Conservation (phyloP, 164 flowering plant genomes). For the Vitis labrusca region DNA sequence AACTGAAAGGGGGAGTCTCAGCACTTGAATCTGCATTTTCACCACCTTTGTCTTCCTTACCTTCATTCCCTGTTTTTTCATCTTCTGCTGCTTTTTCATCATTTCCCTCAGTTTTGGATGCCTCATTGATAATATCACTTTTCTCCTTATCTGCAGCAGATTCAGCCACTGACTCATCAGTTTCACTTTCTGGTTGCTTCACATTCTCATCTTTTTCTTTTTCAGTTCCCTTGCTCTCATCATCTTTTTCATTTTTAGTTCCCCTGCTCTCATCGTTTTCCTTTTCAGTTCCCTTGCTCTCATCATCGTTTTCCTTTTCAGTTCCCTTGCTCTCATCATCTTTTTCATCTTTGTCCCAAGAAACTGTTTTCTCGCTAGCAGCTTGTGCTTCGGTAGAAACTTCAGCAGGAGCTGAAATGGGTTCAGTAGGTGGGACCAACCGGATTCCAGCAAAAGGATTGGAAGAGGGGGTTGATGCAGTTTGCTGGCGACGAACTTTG, state of each 20-base stretch:
- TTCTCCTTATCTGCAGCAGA: slow-evolving; percentile 26
- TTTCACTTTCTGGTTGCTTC: slow-evolving; percentile 29
- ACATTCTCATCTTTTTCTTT: slow-evolving; percentile 24
- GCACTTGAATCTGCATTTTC: slow-evolving; percentile 29
- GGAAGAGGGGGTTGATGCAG: slow-evolving; percentile 54
- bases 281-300: slow-evolving; percentile 14
- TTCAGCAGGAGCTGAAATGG: slow-evolving; percentile 19
- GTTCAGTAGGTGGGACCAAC: slow-evolving; percentile 47
- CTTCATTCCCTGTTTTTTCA: slow-evolving; percentile 18
- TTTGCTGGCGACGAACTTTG: slow-evolving; percentile 67
- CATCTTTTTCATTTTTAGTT: slow-evolving; percentile 11
- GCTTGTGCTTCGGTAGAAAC: slow-evolving; percentile 22
- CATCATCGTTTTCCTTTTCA: slow-evolving; percentile 24
- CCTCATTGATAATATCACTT: slow-evolving; percentile 13
- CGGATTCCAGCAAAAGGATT: slow-evolving; percentile 83
- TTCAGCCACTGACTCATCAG: slow-evolving; percentile 29
- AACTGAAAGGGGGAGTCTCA: slow-evolving; percentile 48
- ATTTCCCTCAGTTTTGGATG: slow-evolving; percentile 16
- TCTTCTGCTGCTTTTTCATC: slow-evolving; percentile 20
- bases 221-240: slow-evolving; percentile 10
- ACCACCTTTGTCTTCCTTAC: slow-evolving; percentile 22
- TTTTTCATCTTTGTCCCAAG: slow-evolving; percentile 23
- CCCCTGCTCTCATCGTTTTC: slow-evolving; percentile 16
- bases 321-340: slow-evolving; percentile 22
- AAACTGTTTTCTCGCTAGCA: slow-evolving; percentile 23